These are phyloP conservation scores for Coemansia interrupta DNA, from an alignment of 192 early-diverging fungal species.

Conservation along the genomic window DNA sequence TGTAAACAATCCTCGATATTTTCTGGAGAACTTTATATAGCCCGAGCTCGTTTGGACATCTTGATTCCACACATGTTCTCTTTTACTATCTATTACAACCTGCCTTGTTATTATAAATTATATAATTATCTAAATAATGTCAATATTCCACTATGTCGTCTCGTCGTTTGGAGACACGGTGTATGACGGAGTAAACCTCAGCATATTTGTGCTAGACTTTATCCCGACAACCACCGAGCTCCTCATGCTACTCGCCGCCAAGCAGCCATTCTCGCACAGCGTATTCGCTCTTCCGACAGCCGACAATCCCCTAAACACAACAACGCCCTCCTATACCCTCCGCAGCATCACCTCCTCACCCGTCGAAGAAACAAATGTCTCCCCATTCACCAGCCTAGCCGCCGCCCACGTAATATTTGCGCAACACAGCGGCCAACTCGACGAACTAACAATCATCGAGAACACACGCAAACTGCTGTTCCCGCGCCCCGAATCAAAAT, in stretches of 20 bases:
- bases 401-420: constrained; percentile 13
- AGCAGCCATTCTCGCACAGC: constrained; percentile 9
- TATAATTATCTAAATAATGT: constrained; percentile 2
- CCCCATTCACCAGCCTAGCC: constrained; percentile 15
- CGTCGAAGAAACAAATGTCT: constrained; percentile 3
- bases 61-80: no score
- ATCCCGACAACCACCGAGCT: neutral
- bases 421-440: neutral
- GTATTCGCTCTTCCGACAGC: constrained; percentile 10
- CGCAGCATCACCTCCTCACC: constrained; percentile 15
- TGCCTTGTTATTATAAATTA: neutral
- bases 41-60: no score
- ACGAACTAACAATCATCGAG: neutral
- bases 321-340: constrained; percentile 8
- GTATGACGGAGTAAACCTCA: constrained; percentile 22
- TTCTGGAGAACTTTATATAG: no score
- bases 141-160: constrained; percentile 14
- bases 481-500: neutral
- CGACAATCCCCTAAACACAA: neutral
- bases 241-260: constrained; percentile 7
- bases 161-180: constrained; percentile 18
- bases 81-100: no score
- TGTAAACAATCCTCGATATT: no score
- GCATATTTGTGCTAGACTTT: constrained; percentile 10
- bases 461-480: constrained; percentile 3